Evolutionary conservation across 306 rosid species (phyloP).

Genomic region (Vigna hirtella): DNA sequence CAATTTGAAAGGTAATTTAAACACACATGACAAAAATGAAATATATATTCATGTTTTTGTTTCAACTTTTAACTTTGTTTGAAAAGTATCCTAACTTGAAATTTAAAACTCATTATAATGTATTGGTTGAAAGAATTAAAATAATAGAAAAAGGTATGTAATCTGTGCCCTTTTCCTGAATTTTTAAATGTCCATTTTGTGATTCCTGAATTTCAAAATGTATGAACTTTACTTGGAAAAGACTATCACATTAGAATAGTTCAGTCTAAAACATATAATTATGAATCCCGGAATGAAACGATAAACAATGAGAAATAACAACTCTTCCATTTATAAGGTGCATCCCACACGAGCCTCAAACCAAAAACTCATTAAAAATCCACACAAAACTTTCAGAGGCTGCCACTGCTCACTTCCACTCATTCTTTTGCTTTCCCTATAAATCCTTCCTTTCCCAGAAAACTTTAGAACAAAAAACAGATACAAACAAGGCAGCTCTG

Average conservation of each 20-base stretch:
- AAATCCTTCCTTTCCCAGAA: not conserved
- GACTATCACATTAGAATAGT: not conserved
- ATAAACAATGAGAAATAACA: not conserved
- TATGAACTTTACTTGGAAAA: not conserved
- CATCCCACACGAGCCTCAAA: not conserved
- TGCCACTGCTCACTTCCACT: constrained; percentile 28
- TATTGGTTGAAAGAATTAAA: too few relatives aligned
- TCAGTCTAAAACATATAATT: not conserved
- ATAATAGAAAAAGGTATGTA: too few relatives aligned
- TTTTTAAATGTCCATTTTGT: too few relatives aligned
- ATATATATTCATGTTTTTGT: too few relatives aligned
- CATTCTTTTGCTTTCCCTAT: not conserved
- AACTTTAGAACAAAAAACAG: constrained; percentile 2
- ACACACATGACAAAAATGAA: too few relatives aligned
- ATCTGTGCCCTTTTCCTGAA: too few relatives aligned
- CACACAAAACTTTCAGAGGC: constrained; percentile 56
- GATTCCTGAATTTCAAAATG: not conserved
- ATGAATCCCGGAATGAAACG: not conserved
- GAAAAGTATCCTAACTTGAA: too few relatives aligned
- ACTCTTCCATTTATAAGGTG: constrained; percentile 19
- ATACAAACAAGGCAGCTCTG: constrained; percentile 47
- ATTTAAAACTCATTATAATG: too few relatives aligned
- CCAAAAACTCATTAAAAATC: constrained; percentile 11
- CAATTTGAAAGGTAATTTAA: not conserved
- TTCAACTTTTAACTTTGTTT: too few relatives aligned